phyloP scores from a whole-genome alignment of 306 rosid species.

The Urtica urens region DNA sequence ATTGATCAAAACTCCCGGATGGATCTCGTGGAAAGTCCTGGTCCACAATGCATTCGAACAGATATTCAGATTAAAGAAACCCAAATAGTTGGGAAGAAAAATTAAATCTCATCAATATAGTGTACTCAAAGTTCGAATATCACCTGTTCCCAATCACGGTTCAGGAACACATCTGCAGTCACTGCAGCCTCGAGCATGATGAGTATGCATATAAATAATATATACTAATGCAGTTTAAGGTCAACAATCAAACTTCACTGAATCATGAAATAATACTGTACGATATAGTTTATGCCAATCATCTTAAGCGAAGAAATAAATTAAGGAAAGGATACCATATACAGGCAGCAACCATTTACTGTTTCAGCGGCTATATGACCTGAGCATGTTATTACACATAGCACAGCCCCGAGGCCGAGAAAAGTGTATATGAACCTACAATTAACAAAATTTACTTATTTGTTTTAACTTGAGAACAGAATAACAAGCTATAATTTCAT shows the following conservation, averaged over 20 bases:
- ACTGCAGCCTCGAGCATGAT: conserved; percentile 67
- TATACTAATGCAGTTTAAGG: conserved; percentile 39
- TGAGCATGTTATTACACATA: conserved; percentile 58
- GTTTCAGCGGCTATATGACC: conserved; percentile 81
- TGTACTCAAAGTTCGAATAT: not conserved
- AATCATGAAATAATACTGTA: not conserved
- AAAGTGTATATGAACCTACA: conserved; percentile 69
- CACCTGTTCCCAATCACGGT: conserved; percentile 68
- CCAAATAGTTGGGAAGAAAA: not conserved
- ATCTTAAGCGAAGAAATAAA: not conserved
- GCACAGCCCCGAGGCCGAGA: conserved; percentile 53
- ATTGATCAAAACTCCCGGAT: conserved; percentile 45
- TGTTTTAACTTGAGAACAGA: not conserved
- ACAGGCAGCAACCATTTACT: conserved; percentile 70
- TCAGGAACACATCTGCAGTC: conserved; percentile 50
- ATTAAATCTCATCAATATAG: conserved; percentile 1
- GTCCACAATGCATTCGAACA: conserved; percentile 11
- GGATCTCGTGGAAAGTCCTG: conserved; percentile 83
- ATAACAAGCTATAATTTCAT: not conserved
- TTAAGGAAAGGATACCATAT: conserved; percentile 47
- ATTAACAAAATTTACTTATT: conserved; percentile 9
- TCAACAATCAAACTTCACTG: not conserved
- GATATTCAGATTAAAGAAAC: not conserved
- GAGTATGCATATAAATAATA: conserved; percentile 45
- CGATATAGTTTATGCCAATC: not conserved